These are phyloP conservation scores for Xylaria sp. DNA, from an alignment of 2,329 filamentous ascomycete species.

Conservation along the genomic window DNA sequence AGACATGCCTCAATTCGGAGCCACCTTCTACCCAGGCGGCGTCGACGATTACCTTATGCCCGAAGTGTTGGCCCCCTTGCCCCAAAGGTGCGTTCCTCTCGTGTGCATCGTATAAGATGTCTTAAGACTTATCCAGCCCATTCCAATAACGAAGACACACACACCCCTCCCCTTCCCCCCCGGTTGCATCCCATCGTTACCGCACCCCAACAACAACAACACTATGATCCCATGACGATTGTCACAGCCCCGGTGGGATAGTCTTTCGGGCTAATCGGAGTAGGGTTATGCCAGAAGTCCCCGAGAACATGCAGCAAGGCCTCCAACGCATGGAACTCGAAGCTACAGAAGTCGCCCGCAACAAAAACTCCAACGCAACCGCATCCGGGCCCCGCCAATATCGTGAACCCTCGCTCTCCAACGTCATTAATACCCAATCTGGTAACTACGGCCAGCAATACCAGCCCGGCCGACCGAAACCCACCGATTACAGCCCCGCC, in stretches of 20 bases:
- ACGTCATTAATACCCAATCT: slow-evolving; percentile 41
- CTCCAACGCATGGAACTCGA: slow-evolving; percentile 89
- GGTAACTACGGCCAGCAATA: slow-evolving; percentile 40
- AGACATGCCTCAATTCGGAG: slow-evolving; percentile 56
- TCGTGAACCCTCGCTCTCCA: slow-evolving; percentile 53
- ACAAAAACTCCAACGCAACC: slow-evolving; percentile 42
- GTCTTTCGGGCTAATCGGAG: slow-evolving; percentile 30
- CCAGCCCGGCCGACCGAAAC: slow-evolving; percentile 39
- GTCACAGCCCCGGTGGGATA: slow-evolving; percentile 3
- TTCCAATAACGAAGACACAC: neutral
- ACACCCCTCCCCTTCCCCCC: no score
- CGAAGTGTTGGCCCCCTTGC: slow-evolving; percentile 62
- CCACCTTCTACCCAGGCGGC: slow-evolving; percentile 64
- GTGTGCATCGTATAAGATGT: slow-evolving; percentile 10
- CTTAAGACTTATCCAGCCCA: neutral
- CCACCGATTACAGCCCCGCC: slow-evolving; percentile 42
- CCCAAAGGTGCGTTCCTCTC: slow-evolving; percentile 57
- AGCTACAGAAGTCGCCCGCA: slow-evolving; percentile 59
- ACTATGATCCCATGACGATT: slow-evolving; percentile 7
- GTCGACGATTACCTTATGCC: slow-evolving; percentile 67
- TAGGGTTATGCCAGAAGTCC: slow-evolving; percentile 93
- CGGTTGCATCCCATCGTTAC: no score
- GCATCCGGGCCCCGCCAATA: slow-evolving; percentile 42
- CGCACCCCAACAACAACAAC: neutral
- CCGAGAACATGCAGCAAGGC: slow-evolving; percentile 95